Conservation (phyloP, 768 basidiomycete genomes). For the Chalciporus pseudorubinellus region DNA sequence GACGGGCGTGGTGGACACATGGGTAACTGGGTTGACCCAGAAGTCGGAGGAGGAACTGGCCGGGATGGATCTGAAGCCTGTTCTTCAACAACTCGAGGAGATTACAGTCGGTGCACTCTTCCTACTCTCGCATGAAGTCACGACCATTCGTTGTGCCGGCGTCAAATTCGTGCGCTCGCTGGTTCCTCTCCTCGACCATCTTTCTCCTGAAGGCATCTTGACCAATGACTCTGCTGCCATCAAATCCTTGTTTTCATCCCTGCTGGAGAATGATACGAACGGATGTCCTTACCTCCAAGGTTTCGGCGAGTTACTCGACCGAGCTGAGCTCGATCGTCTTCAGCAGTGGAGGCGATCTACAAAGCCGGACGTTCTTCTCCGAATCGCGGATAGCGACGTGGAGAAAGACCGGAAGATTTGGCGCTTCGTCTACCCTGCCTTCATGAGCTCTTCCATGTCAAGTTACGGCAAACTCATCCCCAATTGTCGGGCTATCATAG, state of each 20-base stretch:
- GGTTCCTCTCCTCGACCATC: conserved; percentile 44
- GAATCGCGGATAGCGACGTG: conserved; percentile 69
- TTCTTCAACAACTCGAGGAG: conserved; percentile 51
- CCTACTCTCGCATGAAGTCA: conserved; percentile 58
- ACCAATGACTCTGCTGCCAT: conserved; percentile 27
- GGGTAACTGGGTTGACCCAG: conserved; percentile 52
- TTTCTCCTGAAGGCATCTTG: conserved; percentile 36
- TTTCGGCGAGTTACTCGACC: conserved; percentile 65
- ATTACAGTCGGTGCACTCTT: conserved; percentile 75
- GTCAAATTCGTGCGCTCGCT: conserved; percentile 63
- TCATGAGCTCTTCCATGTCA: conserved; percentile 58
- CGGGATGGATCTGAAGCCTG: conserved; percentile 40
- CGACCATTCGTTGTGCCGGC: conserved; percentile 54
- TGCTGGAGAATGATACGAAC: conserved; percentile 49
- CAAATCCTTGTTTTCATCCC: conserved; percentile 44
- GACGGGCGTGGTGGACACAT: conserved; percentile 66
- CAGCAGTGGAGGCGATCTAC: conserved; percentile 64
- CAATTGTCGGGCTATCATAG: conserved; percentile 61
- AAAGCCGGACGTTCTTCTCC: conserved; percentile 55
- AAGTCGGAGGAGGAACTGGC: conserved; percentile 39
- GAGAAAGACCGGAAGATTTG: conserved; percentile 70
- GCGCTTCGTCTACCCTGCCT: conserved; percentile 66
- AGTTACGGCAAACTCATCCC: conserved; percentile 43
- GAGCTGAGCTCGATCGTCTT: conserved; percentile 56
- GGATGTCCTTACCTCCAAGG: conserved; percentile 53